These are phyloP conservation scores for Alternaria viburni DNA, from an alignment of 2,329 filamentous ascomycete genomes.

Conservation along the genomic window DNA sequence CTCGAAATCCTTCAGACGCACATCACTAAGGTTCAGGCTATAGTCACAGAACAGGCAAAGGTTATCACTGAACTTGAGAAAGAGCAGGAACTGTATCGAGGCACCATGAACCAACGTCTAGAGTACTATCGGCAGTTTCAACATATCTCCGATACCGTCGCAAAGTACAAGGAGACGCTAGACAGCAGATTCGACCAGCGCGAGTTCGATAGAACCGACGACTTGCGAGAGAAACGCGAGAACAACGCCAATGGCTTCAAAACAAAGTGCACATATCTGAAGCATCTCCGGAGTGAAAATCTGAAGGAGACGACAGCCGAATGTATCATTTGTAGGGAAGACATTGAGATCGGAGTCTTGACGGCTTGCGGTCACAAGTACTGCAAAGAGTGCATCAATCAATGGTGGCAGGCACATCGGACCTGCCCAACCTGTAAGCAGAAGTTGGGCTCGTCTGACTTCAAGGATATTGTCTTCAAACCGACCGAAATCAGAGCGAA, in stretches of 20 bases:
- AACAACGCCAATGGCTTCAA: slow-evolving; percentile 67
- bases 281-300: slow-evolving; percentile 67
- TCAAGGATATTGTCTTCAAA: slow-evolving; percentile 86
- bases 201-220: slow-evolving; percentile 52
- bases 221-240: slow-evolving; percentile 60
- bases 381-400: slow-evolving; percentile 82
- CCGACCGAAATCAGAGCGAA: slow-evolving; percentile 74
- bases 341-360: slow-evolving; percentile 78
- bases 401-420: slow-evolving; percentile 76
- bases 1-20: slow-evolving; percentile 68
- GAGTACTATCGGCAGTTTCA: slow-evolving; percentile 93
- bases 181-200: slow-evolving; percentile 62
- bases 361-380: slow-evolving; percentile 88
- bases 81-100: slow-evolving; percentile 77
- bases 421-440: slow-evolving; percentile 88
- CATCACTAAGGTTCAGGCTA: slow-evolving; percentile 63
- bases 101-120: slow-evolving; percentile 81
- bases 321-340: slow-evolving; percentile 84
- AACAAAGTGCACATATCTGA: slow-evolving; percentile 77
- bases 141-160: slow-evolving; percentile 85
- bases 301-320: slow-evolving; percentile 63
- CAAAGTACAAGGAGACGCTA: slow-evolving; percentile 71
- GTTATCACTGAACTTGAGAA: slow-evolving; percentile 61
- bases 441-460: slow-evolving; percentile 67
- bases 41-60: slow-evolving; percentile 61